Percentiles rank a stretch among this genome's conserved stretches.
Evolutionary conservation across 495 filamentous ascomycete species (phyloP).

Genomic region (Neurospora hispaniola): DNA sequence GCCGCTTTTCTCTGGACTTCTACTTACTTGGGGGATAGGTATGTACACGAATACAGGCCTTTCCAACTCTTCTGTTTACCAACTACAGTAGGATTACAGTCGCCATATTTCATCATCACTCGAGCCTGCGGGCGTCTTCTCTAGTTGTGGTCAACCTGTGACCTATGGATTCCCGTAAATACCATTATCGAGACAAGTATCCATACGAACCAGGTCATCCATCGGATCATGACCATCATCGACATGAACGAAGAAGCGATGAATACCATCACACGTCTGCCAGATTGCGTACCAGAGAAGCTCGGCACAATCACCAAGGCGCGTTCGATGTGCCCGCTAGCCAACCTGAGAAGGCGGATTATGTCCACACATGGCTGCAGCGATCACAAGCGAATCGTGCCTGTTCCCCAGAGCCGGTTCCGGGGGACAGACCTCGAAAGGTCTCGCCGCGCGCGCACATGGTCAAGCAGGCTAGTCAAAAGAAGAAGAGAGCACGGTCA

Average conservation of each 20-base stretch:
- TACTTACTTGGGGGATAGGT: background rate
- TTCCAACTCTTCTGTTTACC: background rate
- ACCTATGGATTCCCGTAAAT: background rate
- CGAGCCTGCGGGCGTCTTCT: background rate
- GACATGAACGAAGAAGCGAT: background rate
- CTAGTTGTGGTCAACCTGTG: background rate
- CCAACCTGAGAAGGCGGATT: background rate
- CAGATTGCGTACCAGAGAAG: background rate
- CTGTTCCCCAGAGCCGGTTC: constrained; percentile 3
- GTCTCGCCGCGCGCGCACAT: background rate
- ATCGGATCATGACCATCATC: background rate
- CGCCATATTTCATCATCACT: background rate
- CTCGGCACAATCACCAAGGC: background rate
- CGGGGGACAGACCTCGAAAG: constrained; percentile 6
- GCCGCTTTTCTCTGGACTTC: background rate
- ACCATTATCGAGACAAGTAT: background rate
- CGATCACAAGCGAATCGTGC: constrained; percentile 15
- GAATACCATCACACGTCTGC: background rate
- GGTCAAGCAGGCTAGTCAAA: background rate
- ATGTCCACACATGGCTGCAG: constrained; percentile 28
- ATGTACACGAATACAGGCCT: background rate
- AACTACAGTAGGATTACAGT: no score
- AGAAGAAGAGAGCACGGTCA: constrained; percentile 10
- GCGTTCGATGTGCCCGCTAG: background rate
- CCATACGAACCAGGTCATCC: background rate